A percentile compares a stretch with the other conserved stretches of the same genome.
Evolutionary conservation across 768 basidiomycete species (phyloP).

Genomic region (Trametes coccinea): DNA sequence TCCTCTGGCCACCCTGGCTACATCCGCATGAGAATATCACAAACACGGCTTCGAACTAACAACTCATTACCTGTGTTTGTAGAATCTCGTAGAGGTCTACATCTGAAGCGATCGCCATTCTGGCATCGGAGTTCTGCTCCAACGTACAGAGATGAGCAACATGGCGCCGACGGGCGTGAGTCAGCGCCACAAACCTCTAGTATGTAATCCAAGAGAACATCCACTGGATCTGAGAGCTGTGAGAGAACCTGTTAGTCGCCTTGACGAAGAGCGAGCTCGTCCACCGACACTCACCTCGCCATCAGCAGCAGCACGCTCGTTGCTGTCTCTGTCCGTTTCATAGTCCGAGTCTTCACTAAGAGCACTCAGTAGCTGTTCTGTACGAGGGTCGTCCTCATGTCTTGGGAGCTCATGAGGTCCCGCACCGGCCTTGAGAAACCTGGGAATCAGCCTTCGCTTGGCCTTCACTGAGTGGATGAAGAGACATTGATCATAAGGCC

Average conservation of each 20-base stretch:
- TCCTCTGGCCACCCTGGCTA: no score
- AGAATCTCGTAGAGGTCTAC: background rate
- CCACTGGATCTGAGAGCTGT: conserved; percentile 13
- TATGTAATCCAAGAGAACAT: conserved; percentile 26
- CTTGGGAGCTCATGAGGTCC: conserved; percentile 11
- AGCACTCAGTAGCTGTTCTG: background rate
- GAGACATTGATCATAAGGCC: conserved; percentile 1
- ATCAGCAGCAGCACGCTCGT: no score
- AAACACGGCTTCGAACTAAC: no score
- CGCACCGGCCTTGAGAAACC: conserved; percentile 11
- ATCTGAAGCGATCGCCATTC: conserved; percentile 25
- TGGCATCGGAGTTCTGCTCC: conserved; percentile 17
- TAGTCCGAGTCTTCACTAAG: no score
- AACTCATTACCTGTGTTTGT: no score
- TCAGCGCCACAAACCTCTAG: conserved; percentile 4
- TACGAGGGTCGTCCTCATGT: background rate
- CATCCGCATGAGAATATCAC: no score
- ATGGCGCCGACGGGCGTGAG: no score
- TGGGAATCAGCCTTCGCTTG: background rate
- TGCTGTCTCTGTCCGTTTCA: no score
- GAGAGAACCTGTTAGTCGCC: background rate
- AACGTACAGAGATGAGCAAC: background rate
- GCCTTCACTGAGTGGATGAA: conserved; percentile 13
- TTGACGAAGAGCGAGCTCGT: background rate
- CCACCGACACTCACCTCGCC: no score